Base-by-base conservation (phyloP, 2,329 filamentous ascomycete species). In the Colletotrichum chlorophyti region DNA sequence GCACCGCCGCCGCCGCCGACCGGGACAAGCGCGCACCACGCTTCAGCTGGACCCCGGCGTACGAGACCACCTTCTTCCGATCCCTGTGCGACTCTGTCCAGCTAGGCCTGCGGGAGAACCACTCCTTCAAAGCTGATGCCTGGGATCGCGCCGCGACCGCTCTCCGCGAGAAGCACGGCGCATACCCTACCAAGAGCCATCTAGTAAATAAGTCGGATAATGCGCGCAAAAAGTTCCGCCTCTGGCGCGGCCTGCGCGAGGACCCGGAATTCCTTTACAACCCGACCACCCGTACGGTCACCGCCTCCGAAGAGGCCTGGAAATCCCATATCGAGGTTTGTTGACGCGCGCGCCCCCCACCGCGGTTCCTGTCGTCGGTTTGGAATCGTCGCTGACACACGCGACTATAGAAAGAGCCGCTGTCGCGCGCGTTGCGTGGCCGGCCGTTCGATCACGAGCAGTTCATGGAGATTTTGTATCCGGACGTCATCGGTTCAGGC, bases 151-250 rank as follows among this genome's bases (percentile, higher is more conserved):
- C 83, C 41, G 78, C 79, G 53, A 73, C 76, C 42, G 82, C 81
- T 27, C 71, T 86, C 52, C 78, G 81, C 70, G 80, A 83, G 26
- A 78, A 77, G 51, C 83, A 86, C 65, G 75, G 76, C 65, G 82
- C 83, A 41, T 84, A 78, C 62, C 82, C 83, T n/a, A 79, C 83
- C 61, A 86, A 86, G 72, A 81, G 78, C 64, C 83, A 86, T 52
- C 79, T 86, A 31, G 84, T 86, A 70, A 86, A 86, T 74, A 86
- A 86, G 72, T 84, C 82, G 63, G 83, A 86, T 71, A 86, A 86
- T 69, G 83, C 83, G 58, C 78, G 83, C 47, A 86, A 86, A 70
- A 82, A 83, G 65, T 86, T 86, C 61, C 81, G 83, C n/a, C 73
- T 86, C 49, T 86, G 83, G 83, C 73, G 83, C 15, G 82, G 83